Evolutionary conservation across 2,329 filamentous ascomycete genomes (phyloP), one percentile per base, ranked within the genome.

Genomic region (Myriangium duriaei): DNA sequence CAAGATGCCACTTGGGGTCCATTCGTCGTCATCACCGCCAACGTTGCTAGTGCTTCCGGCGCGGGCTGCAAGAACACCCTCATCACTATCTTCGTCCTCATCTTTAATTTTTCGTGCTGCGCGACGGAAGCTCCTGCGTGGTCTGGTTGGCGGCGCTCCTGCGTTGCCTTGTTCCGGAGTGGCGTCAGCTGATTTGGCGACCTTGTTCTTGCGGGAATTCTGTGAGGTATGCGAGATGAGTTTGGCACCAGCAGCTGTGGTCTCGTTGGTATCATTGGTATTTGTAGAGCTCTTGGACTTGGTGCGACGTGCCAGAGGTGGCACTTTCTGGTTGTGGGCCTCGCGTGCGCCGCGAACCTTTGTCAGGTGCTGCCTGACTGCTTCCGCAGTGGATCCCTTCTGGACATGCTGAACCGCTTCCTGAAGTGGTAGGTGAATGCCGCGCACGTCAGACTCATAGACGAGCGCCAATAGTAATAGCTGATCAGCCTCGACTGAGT

Each of bases 251-350:
- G 12, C n/a, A 34, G n/a, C 32, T 5, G 18, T 34, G 12, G 13
- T 12, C 9, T 34, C 32, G 17, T 10, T 12, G 12, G 11, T 17
- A 10, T 34, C 16, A 18, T 10, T 12, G 11, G 30, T 7, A 9
- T 7, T 67, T 58, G 47, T 64, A 65, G 0, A 62, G 60, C n/a
- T 17, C 4, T 14, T 34, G n/a, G 14, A 26, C 3, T 32, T 29
- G 28, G 40, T 42, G 24, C 45, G 45, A 19, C 32, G 43, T 19
- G 39, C 43, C 39, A 43, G 44, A 1, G 47, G 45, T 4, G 51
- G 51, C 10, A 54, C 49, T 7, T 21, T 21, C 9, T 43, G 37
- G 2, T 43, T 38, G 7, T 33, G 31, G 2, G 30, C 32, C 2
- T 37, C 39, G 13, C 51, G 51, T 9, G 40, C 47, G 16, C 43